phyloP scores from a whole-genome alignment of 2,329 filamentous ascomycete species.

The Fusarium pseudonygamai region DNA sequence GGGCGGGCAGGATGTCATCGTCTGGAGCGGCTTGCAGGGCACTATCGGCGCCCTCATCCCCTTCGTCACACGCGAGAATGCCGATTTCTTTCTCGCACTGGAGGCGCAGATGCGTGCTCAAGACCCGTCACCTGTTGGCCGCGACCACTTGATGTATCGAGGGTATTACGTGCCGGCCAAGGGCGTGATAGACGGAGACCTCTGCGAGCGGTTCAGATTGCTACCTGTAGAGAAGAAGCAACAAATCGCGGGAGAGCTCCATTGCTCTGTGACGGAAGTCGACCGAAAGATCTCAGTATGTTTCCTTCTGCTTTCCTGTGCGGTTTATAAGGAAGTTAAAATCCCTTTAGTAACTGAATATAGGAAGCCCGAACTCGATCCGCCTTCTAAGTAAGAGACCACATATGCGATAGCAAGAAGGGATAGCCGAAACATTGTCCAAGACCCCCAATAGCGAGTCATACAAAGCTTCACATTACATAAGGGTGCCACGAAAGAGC shows the following conservation, averaged over 20 bases:
- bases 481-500: accelerated
- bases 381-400: neutral
- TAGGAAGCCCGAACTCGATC: neutral
- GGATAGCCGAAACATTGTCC: too few species aligned
- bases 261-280: slow-evolving; percentile 88
- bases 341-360: neutral
- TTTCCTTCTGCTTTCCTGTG: neutral
- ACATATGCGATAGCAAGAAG: too few species aligned
- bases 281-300: slow-evolving; percentile 88
- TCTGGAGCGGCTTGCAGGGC: slow-evolving; percentile 97
- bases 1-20: slow-evolving; percentile 87
- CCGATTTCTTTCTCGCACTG: slow-evolving; percentile 95
- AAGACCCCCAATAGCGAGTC: too few species aligned
- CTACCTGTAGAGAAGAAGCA: slow-evolving; percentile 91
- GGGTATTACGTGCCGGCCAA: slow-evolving; percentile 97
- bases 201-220: slow-evolving; percentile 90
- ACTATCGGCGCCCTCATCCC: slow-evolving; percentile 94
- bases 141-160: slow-evolving; percentile 95
- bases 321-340: accelerated
- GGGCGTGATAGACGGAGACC: slow-evolving; percentile 94
- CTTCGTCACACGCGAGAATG: slow-evolving; percentile 88
- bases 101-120: slow-evolving; percentile 88
- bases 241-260: slow-evolving; percentile 91
- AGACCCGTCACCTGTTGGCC: slow-evolving; percentile 85
- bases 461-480: neutral